These are phyloP conservation scores for Clavariopsis aquatica DNA, from an alignment of 495 filamentous ascomycete genomes.

Conservation along the genomic window DNA sequence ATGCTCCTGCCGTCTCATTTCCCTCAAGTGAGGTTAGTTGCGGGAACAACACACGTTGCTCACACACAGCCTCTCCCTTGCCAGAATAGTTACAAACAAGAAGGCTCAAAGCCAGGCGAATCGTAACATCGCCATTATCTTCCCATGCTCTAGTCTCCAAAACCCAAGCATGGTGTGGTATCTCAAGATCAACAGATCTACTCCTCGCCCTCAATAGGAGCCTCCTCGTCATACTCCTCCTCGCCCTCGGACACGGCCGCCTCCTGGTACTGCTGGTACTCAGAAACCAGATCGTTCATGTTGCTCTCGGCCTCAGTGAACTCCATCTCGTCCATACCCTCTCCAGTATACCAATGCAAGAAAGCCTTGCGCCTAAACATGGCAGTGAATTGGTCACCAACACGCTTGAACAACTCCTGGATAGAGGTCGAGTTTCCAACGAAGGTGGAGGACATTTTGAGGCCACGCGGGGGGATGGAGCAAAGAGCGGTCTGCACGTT, in stretches of 20 bases:
- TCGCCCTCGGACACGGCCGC: slow-evolving; percentile 78
- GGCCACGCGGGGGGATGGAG: slow-evolving; percentile 95
- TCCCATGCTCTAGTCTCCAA: slow-evolving; percentile 5
- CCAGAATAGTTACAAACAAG: slow-evolving; percentile 9
- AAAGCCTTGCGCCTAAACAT: slow-evolving; percentile 99
- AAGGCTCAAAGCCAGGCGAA: slow-evolving; percentile 15
- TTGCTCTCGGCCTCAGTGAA: slow-evolving; percentile 99
- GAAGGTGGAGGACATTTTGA: slow-evolving; percentile 99
- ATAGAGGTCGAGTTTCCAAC: slow-evolving; percentile 99
- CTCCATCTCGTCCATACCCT: slow-evolving; percentile 99
- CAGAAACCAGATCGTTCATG: slow-evolving; percentile 99
- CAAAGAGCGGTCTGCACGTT: slow-evolving; percentile 99
- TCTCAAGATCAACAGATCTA: slow-evolving; percentile 37
- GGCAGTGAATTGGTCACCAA: slow-evolving; percentile 98
- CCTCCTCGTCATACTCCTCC: slow-evolving; percentile 65
- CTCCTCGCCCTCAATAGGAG: slow-evolving; percentile 53
- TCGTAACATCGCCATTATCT: not conserved
- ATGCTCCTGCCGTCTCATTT: slow-evolving; percentile 9
- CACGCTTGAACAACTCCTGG: slow-evolving; percentile 99
- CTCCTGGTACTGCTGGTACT: slow-evolving; percentile 99
- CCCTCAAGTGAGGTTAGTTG: not conserved
- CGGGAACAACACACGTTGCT: slow-evolving; percentile 5
- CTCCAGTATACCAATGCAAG: slow-evolving; percentile 99
- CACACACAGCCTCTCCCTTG: slow-evolving; percentile 3
- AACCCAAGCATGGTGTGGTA: slow-evolving; percentile 15